A percentile compares a stretch with the other conserved stretches of the same genome.
These are phyloP conservation scores for Psilocybe cubensis DNA, from an alignment of 768 basidiomycete genomes.

Conservation along the genomic window DNA sequence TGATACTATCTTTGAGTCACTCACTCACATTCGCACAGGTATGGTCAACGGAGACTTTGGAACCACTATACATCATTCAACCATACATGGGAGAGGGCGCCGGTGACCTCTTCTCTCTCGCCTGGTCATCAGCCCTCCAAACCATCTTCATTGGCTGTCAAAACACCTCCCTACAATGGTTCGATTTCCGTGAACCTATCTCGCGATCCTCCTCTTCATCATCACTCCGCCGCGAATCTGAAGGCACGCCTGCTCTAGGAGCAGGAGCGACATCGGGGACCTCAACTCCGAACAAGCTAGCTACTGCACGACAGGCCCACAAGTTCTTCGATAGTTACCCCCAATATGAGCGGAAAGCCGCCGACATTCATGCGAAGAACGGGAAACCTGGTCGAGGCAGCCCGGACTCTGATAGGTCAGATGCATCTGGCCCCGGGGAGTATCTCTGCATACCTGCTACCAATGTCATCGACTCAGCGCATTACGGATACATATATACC, in stretches of 20 bases:
- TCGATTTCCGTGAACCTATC: constrained; percentile 49
- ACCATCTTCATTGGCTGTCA: constrained; percentile 89
- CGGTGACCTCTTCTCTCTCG: constrained; percentile 86
- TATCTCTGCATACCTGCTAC: constrained; percentile 60
- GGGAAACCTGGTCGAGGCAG: constrained; percentile 32
- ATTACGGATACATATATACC: constrained; percentile 94
- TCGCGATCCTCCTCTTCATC: constrained; percentile 20
- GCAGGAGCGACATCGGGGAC: constrained; percentile 31
- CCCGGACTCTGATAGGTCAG: constrained; percentile 34
- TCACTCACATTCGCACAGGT: constrained; percentile 46
- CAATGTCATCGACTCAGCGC: constrained; percentile 86
- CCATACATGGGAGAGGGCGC: constrained; percentile 82
- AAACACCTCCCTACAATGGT: constrained; percentile 93
- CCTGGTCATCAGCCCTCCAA: constrained; percentile 70
- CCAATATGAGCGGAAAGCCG: constrained; percentile 65
- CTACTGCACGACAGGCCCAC: constrained; percentile 58
- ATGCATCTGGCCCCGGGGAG: constrained; percentile 33
- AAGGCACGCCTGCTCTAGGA: constrained; percentile 4
- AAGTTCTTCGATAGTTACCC: constrained; percentile 95
- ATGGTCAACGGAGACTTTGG: constrained; percentile 77
- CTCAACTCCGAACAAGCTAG: constrained; percentile 36
- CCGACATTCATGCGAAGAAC: constrained; percentile 72
- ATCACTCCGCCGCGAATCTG: constrained; percentile 9
- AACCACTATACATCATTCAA: constrained; percentile 70
- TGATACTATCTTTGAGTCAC: not conserved